Conservation (phyloP, 75 land plant species). For the Pseudotsuga menziesii region DNA sequence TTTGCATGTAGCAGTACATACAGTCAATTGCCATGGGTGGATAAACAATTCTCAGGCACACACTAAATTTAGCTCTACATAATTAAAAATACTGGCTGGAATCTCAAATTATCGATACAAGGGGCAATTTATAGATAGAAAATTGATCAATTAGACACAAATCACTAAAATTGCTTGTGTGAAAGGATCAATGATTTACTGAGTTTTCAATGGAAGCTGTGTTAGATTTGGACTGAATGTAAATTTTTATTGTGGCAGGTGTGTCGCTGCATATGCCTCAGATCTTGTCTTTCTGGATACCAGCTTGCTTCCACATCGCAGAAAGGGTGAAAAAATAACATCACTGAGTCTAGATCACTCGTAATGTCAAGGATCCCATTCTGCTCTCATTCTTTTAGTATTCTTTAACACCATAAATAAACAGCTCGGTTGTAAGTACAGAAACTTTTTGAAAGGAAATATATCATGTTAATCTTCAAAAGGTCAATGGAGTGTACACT, state of each 20-base stretch:
- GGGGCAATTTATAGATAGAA: no score
- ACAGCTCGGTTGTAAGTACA: background rate
- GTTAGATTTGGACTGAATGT: background rate
- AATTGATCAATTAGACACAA: background rate
- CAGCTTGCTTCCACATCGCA: conserved; percentile 67
- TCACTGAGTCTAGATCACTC: conserved; percentile 89
- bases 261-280: conserved; percentile 92
- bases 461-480: background rate
- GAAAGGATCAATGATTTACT: background rate
- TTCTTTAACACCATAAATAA: background rate
- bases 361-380: conserved; percentile 35
- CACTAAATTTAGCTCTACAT: background rate
- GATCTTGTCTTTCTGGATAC: conserved; percentile 67
- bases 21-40: background rate
- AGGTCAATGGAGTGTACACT: background rate
- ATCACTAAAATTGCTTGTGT: background rate
- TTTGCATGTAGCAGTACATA: no score
- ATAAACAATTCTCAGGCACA: background rate
- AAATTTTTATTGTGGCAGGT: conserved; percentile 40
- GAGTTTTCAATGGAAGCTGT: background rate
- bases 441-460: background rate
- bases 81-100: background rate
- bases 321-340: conserved; percentile 34
- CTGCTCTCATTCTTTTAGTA: background rate
- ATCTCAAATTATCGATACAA: background rate